Conservation (phyloP, 2,329 filamentous ascomycete genomes). For the Fusarium sp. region DNA sequence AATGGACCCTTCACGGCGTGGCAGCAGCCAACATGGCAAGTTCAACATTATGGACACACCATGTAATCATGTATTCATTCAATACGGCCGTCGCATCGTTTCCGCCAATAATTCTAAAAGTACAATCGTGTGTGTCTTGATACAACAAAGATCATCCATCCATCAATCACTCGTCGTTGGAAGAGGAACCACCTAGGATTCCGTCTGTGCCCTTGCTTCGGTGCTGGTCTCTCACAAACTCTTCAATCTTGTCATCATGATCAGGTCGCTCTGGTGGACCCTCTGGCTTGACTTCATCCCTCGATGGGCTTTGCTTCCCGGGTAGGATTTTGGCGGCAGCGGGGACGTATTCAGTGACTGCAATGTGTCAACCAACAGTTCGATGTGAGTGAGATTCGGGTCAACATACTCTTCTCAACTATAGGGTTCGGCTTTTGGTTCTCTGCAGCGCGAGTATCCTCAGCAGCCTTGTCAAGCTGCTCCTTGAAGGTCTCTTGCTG, state of each 20-base stretch:
- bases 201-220: constrained; percentile 53
- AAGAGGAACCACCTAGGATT: constrained; percentile 22
- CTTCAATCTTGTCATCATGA: constrained; percentile 61
- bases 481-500: constrained; percentile 52
- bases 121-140: background rate
- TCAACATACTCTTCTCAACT: constrained; percentile 54
- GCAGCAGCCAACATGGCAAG: background rate
- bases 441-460: constrained; percentile 45
- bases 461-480: constrained; percentile 56
- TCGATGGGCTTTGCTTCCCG: constrained; percentile 42
- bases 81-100: constrained; percentile 11
- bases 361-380: constrained; percentile 10
- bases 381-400: background rate
- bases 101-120: background rate
- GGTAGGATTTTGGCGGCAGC: constrained; percentile 55
- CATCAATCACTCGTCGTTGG: constrained; percentile 26
- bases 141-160: background rate
- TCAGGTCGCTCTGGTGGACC: constrained; percentile 56
- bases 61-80: constrained; percentile 8
- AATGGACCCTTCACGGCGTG: background rate
- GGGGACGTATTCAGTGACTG: constrained; percentile 58
- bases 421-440: constrained; percentile 48
- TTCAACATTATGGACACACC: background rate
- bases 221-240: constrained; percentile 65
- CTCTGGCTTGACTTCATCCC: constrained; percentile 28